phyloP scores from a whole-genome alignment of 768 basidiomycete species.

The Ramaria rubella region DNA sequence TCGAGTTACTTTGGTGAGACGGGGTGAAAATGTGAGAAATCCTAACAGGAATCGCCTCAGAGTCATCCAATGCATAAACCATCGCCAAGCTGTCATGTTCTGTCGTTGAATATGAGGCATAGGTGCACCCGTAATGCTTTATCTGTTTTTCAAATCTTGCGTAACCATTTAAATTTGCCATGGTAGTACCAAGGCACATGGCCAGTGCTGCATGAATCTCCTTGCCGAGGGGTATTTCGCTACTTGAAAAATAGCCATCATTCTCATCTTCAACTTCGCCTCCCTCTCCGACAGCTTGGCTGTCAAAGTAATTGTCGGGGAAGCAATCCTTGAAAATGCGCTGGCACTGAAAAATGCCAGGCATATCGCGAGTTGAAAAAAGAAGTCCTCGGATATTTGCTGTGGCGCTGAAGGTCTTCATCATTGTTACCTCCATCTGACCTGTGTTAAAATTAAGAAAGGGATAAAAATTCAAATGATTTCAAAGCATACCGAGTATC shows the following conservation, averaged over 20 bases:
- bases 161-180: neutral
- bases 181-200: neutral
- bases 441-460: neutral
- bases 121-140: neutral
- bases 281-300: neutral
- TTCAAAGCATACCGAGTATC: constrained; percentile 18
- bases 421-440: neutral
- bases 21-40: neutral
- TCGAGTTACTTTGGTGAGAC: neutral
- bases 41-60: neutral
- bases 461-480: neutral
- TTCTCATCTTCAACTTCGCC: neutral
- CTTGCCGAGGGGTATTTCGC: neutral
- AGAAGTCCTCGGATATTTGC: neutral
- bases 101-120: neutral
- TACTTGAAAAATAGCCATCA: neutral
- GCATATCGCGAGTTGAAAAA: neutral
- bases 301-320: neutral
- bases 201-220: neutral
- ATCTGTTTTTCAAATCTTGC: neutral
- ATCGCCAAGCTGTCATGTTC: neutral
- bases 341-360: neutral
- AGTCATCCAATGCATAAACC: neutral
- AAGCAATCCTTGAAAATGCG: neutral
- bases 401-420: neutral